A percentile compares a stretch with the other conserved stretches of the same genome.
Evolutionary conservation across 2,329 filamentous ascomycete species (phyloP).

Genomic region (Rhinocladiella mackenziei): DNA sequence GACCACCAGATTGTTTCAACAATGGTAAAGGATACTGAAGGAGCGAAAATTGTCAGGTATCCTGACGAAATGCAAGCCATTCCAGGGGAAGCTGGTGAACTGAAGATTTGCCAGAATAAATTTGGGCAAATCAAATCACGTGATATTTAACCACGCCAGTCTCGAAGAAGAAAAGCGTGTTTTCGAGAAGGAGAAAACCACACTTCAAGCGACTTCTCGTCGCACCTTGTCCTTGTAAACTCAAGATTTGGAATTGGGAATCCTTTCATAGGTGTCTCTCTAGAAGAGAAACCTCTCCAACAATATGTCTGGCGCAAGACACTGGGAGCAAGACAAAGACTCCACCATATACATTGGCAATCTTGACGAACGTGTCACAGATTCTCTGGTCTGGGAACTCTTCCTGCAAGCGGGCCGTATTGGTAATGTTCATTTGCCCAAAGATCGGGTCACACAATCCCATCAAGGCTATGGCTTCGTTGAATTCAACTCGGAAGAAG

Average conservation of each 20-base stretch:
- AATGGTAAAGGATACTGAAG: too few relatives aligned
- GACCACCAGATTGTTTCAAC: too few relatives aligned
- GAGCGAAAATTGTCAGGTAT: too few relatives aligned
- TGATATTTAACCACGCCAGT: constrained; percentile 1
- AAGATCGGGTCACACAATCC: constrained; percentile 93
- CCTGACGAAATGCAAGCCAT: too few relatives aligned
- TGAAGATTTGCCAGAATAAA: not conserved
- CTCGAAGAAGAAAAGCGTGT: constrained; percentile 7
- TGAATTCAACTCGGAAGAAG: constrained; percentile 91
- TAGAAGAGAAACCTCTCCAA: constrained; percentile 1
- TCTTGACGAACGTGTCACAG: constrained; percentile 91
- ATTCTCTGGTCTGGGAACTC: constrained; percentile 90
- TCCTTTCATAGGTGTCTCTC: not conserved
- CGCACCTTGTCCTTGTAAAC: not conserved
- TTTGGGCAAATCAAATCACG: constrained; percentile 6
- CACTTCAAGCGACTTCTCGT: not conserved
- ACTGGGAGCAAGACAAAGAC: constrained; percentile 97
- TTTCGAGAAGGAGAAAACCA: constrained; percentile 3
- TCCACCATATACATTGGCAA: constrained; percentile 97
- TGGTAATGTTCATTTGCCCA: constrained; percentile 95
- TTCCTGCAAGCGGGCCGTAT: constrained; percentile 98
- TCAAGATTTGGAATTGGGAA: not conserved
- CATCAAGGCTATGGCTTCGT: constrained; percentile 99
- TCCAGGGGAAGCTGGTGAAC: constrained; percentile 12
- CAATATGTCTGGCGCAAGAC: constrained; percentile 65